These are phyloP conservation scores for Dipteronia sinensis DNA, from an alignment of 345 rosid species.

Conservation along the genomic window DNA sequence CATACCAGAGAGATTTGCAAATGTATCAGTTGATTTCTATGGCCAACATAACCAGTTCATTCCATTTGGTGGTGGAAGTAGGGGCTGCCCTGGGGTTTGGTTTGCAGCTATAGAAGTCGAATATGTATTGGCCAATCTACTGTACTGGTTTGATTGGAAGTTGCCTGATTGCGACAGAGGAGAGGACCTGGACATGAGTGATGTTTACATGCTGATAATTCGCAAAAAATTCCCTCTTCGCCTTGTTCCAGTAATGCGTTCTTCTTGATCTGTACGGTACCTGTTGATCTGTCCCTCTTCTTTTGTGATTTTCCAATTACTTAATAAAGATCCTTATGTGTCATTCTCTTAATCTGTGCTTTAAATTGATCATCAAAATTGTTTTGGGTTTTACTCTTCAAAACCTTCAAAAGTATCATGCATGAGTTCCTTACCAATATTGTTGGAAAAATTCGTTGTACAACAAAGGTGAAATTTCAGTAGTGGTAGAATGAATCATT, in stretches of 20 bases:
- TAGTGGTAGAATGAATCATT: too few species aligned
- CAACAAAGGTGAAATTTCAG: not conserved
- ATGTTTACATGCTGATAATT: not conserved
- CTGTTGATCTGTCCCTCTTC: not conserved
- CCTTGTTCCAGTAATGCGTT: conserved; percentile 2
- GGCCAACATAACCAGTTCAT: conserved; percentile 3
- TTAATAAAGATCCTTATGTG: not conserved
- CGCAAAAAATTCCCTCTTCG: not conserved
- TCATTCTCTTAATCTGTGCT: not conserved
- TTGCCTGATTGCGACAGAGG: conserved; percentile 12
- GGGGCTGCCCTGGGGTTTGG: conserved; percentile 8
- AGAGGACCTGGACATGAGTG: conserved; percentile 29
- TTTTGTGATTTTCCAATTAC: not conserved
- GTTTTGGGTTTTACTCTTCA: not conserved
- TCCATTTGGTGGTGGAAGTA: conserved; percentile 22
- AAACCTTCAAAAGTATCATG: not conserved
- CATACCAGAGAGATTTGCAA: conserved; percentile 16
- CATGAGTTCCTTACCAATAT: not conserved
- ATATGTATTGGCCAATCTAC: conserved; percentile 18
- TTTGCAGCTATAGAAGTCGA: conserved; percentile 19
- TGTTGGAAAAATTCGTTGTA: too few species aligned
- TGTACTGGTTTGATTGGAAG: conserved; percentile 35
- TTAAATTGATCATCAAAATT: not conserved
- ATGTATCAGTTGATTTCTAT: not conserved
- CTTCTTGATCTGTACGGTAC: not conserved